phyloP scores from a whole-genome alignment of 345 rosid genomes.

The Eucalyptus pauciflora region DNA sequence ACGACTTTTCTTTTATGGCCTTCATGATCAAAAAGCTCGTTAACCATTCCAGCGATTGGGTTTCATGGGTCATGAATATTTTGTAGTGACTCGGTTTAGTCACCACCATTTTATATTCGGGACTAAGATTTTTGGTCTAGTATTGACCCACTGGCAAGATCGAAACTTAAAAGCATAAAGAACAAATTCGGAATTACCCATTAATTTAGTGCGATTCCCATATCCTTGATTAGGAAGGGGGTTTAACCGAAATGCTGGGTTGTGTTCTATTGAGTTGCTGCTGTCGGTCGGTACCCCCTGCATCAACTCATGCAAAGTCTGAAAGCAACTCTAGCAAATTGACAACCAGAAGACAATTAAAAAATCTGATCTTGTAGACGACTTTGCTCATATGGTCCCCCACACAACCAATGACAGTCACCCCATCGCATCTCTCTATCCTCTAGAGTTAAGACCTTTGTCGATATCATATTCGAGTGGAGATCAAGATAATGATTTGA shows the following conservation, averaged over 20 bases:
- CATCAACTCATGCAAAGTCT: background rate
- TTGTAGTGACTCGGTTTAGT: background rate
- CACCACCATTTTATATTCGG: background rate
- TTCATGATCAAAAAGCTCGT: background rate
- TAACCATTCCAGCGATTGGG: rapidly evolving
- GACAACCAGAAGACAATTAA: background rate
- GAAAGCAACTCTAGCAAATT: background rate
- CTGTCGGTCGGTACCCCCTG: background rate
- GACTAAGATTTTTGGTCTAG: background rate
- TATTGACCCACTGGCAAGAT: background rate
- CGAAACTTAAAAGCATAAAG: background rate
- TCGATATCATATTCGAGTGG: background rate
- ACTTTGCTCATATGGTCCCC: background rate
- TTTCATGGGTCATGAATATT: background rate
- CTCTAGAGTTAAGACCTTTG: background rate
- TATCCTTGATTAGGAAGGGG: background rate
- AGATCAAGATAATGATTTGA: background rate
- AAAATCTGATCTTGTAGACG: background rate
- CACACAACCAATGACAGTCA: background rate
- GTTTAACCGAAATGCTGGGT: background rate
- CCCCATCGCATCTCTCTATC: background rate
- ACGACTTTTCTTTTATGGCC: background rate
- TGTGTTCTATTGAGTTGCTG: background rate
- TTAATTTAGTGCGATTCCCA: background rate
- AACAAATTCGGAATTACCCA: background rate